Percentiles rank a stretch among this genome's conserved stretches.
These are phyloP conservation scores for Alternaria consortialis DNA, from an alignment of 2,329 filamentous ascomycete species.

Conservation along the genomic window DNA sequence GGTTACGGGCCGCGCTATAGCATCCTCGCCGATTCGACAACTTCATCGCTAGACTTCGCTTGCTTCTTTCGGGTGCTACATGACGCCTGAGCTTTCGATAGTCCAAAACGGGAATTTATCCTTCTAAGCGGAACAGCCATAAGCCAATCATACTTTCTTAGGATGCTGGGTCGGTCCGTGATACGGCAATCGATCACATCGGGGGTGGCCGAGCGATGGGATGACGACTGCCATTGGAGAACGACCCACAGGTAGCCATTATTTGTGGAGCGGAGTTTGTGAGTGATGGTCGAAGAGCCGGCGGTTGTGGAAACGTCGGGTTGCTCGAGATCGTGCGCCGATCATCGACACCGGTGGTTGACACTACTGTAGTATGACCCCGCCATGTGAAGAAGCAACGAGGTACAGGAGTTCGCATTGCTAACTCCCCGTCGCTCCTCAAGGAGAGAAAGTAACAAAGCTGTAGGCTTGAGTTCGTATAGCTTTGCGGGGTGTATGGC, in stretches of 20 bases:
- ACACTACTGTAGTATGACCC: neutral
- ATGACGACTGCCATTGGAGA: neutral
- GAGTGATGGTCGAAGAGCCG: neutral
- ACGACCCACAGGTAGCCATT: neutral
- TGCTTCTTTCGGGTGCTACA: constrained; percentile 12
- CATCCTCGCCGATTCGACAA: constrained; percentile 4
- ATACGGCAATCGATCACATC: constrained; percentile 2
- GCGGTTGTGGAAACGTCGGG: neutral
- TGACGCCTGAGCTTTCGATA: neutral
- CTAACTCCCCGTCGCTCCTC: neutral
- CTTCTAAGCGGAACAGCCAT: neutral
- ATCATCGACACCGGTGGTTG: neutral
- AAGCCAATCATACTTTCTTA: neutral
- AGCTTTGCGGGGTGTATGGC: neutral
- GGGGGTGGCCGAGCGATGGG: neutral
- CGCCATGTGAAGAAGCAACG: neutral
- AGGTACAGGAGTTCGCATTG: neutral
- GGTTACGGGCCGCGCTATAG: neutral
- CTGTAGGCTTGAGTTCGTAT: neutral
- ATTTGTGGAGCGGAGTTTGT: neutral
- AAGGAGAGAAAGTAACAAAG: neutral
- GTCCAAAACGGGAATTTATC: neutral
- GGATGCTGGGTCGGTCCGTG: neutral
- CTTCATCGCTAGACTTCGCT: neutral
- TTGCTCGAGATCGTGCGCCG: neutral